Percentiles rank a stretch among this genome's conserved stretches.
phyloP scores from a whole-genome alignment of 441 rosid genomes.

The Euphorbia corollata region DNA sequence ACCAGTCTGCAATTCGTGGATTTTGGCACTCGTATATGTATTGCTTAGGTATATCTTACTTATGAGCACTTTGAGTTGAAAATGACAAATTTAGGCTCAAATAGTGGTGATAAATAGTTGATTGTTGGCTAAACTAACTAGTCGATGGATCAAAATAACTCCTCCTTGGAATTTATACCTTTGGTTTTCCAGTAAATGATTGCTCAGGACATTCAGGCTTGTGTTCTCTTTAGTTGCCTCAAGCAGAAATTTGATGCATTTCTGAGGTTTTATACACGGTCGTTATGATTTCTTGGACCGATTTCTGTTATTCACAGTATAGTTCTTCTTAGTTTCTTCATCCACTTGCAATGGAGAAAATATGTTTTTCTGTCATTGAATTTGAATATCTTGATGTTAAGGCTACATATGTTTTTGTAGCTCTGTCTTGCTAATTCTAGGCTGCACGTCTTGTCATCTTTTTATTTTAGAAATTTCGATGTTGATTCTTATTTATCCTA shows the following conservation, averaged over 20 bases:
- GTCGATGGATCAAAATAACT: no score
- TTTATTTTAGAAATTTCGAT: background rate
- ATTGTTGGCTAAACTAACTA: no score
- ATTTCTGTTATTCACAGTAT: background rate
- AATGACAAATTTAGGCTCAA: background rate
- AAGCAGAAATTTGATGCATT: background rate
- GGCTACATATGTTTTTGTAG: background rate
- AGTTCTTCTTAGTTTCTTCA: background rate
- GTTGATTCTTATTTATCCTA: background rate
- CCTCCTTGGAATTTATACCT: background rate
- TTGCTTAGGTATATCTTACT: background rate
- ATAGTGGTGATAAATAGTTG: background rate
- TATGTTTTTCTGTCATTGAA: background rate
- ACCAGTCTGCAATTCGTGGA: background rate
- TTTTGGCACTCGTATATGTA: background rate
- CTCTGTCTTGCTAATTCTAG: background rate
- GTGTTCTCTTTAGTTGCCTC: background rate
- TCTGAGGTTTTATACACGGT: background rate
- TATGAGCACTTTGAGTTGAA: background rate
- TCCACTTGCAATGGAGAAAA: background rate
- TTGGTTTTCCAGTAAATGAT: background rate
- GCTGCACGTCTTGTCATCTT: conserved; percentile 4
- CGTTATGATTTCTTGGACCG: background rate
- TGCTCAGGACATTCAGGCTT: background rate
- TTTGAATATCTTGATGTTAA: background rate